phyloP scores from a whole-genome alignment of 495 filamentous ascomycete species.

The Talaromyces adpressus region DNA sequence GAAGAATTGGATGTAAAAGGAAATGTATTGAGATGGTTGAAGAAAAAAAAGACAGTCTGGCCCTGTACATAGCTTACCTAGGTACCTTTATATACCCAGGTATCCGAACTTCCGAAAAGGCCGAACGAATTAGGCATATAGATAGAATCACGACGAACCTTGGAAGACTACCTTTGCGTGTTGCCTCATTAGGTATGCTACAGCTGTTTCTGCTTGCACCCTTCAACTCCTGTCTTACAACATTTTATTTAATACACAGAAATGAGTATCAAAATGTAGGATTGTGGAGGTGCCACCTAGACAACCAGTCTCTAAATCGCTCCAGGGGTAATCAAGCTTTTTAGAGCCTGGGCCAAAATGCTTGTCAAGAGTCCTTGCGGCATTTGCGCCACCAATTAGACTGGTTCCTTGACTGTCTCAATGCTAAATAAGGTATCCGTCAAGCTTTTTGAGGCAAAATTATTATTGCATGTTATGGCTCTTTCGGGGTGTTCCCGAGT shows the following conservation, averaged over 20 bases:
- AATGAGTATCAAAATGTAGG: background rate
- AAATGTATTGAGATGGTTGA: background rate
- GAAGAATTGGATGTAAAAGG: background rate
- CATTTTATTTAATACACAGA: background rate
- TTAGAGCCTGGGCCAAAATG: background rate
- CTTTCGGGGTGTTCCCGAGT: background rate
- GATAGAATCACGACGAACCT: background rate
- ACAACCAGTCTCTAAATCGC: background rate
- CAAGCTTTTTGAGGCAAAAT: background rate
- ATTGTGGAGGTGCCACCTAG: background rate
- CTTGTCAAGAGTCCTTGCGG: background rate
- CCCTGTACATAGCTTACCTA: background rate
- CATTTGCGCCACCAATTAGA: background rate
- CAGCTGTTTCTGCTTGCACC: background rate
- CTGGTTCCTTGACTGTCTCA: background rate
- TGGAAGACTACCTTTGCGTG: background rate
- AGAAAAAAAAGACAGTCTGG: background rate
- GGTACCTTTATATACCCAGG: background rate
- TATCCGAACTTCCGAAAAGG: no score
- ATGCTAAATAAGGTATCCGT: background rate
- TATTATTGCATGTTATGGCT: background rate
- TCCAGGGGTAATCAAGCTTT: background rate
- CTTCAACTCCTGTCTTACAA: background rate
- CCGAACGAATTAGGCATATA: background rate
- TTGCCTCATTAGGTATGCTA: background rate